phyloP scores from a whole-genome alignment of 2,329 filamentous ascomycete genomes.

The Dactylellina drechsleri region DNA sequence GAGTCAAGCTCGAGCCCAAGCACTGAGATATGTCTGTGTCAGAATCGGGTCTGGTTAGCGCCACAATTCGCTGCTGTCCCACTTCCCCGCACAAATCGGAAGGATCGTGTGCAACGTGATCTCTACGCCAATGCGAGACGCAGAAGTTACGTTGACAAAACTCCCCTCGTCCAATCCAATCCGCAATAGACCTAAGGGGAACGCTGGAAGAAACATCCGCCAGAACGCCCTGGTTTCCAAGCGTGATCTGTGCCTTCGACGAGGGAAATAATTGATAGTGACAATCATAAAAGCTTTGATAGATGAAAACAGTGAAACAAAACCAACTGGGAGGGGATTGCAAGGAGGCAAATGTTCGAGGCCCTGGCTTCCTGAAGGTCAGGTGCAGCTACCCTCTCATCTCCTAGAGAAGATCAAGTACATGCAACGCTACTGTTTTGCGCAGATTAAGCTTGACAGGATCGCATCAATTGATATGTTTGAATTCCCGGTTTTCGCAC shows the following conservation, averaged over 20 bases:
- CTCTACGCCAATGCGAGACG: constrained; percentile 26
- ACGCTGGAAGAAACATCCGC: background rate
- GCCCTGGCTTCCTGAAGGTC: constrained; percentile 12
- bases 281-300: no score
- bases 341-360: constrained; percentile 33
- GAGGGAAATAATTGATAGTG: background rate
- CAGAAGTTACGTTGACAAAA: no score
- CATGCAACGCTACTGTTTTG: background rate
- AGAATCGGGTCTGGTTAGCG: constrained; percentile 33
- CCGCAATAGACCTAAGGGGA: constrained; percentile 9
- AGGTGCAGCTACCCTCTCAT: constrained; percentile 22
- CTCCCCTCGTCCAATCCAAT: constrained; percentile 17
- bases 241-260: background rate
- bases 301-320: constrained; percentile 24
- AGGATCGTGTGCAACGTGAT: constrained; percentile 53
- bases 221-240: constrained; percentile 17
- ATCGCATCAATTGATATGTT: background rate
- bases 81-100: constrained; percentile 53
- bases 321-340: constrained; percentile 23
- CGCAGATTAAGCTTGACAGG: constrained; percentile 38
- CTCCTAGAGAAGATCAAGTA: no score
- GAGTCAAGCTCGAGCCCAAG: background rate
- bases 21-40: constrained; percentile 20
- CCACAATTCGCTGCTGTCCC: constrained; percentile 28
- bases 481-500: constrained; percentile 15